A percentile compares a stretch with the other conserved stretches of the same genome.
phyloP scores from a whole-genome alignment of 148 eudicot species.

The Chenopodium quinoa region DNA sequence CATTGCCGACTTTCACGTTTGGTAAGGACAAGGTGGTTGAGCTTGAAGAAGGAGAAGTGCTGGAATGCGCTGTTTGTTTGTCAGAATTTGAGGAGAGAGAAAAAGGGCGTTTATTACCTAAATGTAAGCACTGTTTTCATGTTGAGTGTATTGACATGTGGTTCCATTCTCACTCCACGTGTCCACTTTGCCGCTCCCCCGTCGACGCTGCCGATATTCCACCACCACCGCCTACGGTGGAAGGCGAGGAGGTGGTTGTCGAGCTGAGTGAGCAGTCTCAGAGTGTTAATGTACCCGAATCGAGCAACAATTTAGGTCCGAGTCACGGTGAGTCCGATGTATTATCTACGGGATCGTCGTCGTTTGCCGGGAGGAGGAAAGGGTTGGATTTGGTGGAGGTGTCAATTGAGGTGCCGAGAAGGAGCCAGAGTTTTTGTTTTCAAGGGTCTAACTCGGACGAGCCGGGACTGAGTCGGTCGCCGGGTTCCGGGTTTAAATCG shows the following conservation, averaged over 20 bases:
- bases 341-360: background rate
- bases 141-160: slow-evolving; percentile 84
- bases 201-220: slow-evolving; percentile 44
- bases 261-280: slow-evolving; percentile 21
- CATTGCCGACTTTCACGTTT: slow-evolving; percentile 49
- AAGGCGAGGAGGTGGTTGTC: background rate
- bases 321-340: background rate
- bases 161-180: slow-evolving; percentile 79
- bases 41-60: slow-evolving; percentile 6
- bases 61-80: slow-evolving; percentile 88
- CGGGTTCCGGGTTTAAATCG: slow-evolving; percentile 44
- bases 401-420: slow-evolving; percentile 59
- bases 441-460: slow-evolving; percentile 32
- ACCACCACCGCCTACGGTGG: background rate
- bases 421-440: slow-evolving; percentile 38
- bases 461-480: slow-evolving; percentile 50
- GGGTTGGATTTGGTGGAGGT: slow-evolving; percentile 38
- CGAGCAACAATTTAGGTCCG: background rate
- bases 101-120: slow-evolving; percentile 57
- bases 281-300: slow-evolving; percentile 16
- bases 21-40: background rate
- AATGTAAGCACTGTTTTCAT: slow-evolving; percentile 72
- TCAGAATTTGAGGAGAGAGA: slow-evolving; percentile 77
- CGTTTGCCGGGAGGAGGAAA: slow-evolving; percentile 43
- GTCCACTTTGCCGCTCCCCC: slow-evolving; percentile 82